These are phyloP conservation scores for Saccharum spontaneum DNA, from an alignment of 176 grass and related monocot genomes.

Conservation along the genomic window DNA sequence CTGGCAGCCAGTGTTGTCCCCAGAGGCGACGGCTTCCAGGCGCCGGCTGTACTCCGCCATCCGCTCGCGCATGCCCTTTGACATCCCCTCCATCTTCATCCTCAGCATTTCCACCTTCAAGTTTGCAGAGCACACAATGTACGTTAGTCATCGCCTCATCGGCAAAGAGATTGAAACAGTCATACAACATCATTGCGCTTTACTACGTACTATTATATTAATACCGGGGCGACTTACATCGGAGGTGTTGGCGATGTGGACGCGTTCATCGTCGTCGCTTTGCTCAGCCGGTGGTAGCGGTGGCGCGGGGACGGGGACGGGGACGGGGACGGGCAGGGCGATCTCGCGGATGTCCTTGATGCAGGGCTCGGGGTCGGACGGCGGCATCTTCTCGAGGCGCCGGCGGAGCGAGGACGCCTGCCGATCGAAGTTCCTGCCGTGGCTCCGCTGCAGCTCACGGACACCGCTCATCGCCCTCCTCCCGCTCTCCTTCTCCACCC, in stretches of 20 bases:
- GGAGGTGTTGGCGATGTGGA: conserved; percentile 25
- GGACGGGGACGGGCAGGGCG: conserved; percentile 27
- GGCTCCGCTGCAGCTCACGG: conserved; percentile 50
- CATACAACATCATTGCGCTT: neutral
- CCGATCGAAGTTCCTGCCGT: conserved; percentile 77
- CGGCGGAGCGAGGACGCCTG: conserved; percentile 79
- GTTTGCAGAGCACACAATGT: neutral
- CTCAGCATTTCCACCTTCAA: conserved; percentile 76
- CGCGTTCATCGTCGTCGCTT: conserved; percentile 30
- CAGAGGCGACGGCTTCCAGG: conserved; percentile 34
- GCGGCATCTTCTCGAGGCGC: conserved; percentile 65
- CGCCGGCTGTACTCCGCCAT: conserved; percentile 74
- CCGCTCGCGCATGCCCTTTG: conserved; percentile 77
- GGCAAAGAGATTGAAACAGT: neutral
- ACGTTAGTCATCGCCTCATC: conserved; percentile 11
- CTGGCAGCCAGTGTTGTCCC: conserved; percentile 18
- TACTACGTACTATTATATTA: neutral
- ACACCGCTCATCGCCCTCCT: conserved; percentile 28
- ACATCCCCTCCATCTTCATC: conserved; percentile 91
- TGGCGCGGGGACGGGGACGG: neutral
- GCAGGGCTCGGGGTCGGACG: conserved; percentile 30
- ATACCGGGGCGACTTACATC: conserved; percentile 41
- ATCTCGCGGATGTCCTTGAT: conserved; percentile 85
- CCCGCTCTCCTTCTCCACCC: conserved; percentile 59
- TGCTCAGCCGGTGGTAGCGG: neutral